phyloP scores from a whole-genome alignment of 2,329 filamentous ascomycete genomes.

The Ophiostoma tasmaniense region DNA sequence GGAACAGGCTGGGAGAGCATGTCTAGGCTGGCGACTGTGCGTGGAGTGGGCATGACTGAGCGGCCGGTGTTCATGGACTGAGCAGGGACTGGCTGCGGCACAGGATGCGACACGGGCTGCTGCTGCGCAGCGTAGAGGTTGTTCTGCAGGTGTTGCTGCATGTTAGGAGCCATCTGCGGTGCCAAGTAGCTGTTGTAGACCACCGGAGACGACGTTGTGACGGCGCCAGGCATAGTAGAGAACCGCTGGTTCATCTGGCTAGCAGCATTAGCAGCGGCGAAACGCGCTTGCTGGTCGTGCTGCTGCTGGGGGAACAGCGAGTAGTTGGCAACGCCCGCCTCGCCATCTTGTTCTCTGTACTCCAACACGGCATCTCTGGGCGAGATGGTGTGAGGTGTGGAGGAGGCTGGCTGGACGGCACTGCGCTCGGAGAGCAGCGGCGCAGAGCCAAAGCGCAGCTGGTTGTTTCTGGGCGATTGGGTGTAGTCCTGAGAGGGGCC shows the following conservation, averaged over 20 bases:
- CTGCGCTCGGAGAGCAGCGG: slow-evolving; percentile 52
- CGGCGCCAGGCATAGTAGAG: slow-evolving; percentile 19
- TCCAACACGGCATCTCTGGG: slow-evolving; percentile 87
- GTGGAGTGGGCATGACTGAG: slow-evolving; percentile 10
- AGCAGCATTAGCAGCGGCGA: slow-evolving; percentile 29
- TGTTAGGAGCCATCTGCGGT: slow-evolving; percentile 30
- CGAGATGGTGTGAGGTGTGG: slow-evolving; percentile 76
- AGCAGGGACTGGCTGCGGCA: background rate
- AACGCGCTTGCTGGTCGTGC: slow-evolving; percentile 35
- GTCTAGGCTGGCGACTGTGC: slow-evolving; percentile 24
- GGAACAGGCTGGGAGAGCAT: slow-evolving; percentile 23
- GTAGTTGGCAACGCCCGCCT: slow-evolving; percentile 43
- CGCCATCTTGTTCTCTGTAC: slow-evolving; percentile 67
- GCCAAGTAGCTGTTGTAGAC: slow-evolving; percentile 16
- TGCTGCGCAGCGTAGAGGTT: slow-evolving; percentile 39
- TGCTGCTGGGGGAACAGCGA: slow-evolving; percentile 51
- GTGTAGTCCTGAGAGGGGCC: slow-evolving; percentile 32
- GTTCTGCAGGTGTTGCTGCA: slow-evolving; percentile 40
- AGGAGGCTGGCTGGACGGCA: slow-evolving; percentile 38
- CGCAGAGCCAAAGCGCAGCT: slow-evolving; percentile 11
- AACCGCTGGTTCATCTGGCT: slow-evolving; percentile 20
- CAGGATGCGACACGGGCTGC: background rate
- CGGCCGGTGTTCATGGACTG: background rate
- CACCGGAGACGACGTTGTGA: slow-evolving; percentile 11
- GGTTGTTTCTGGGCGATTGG: slow-evolving; percentile 26